Base-by-base conservation (phyloP, 1,284 basidiomycete genomes). In the Microbotryum scabiosae region DNA sequence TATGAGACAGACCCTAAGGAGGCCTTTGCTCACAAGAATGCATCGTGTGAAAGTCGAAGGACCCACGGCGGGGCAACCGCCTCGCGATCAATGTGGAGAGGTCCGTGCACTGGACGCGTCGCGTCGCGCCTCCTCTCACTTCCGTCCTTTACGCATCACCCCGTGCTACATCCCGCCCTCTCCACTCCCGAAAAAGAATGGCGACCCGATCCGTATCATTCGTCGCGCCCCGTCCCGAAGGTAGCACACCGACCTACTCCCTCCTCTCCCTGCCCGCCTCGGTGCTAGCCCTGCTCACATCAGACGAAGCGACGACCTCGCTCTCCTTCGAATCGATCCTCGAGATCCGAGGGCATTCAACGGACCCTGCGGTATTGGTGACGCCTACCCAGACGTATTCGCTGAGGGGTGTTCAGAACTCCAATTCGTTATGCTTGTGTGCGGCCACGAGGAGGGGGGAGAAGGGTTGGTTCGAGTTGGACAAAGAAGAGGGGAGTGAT, bases 301-400 rank as follows among this genome's bases (percentile, higher is more conserved):
- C 48, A 5, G 5, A 53, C 21, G 10, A 36, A n/a, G 32, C 56
- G 1, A 9, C 23, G 36, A 12, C 41, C 20, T 21, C 36, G 4
- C 12, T 21, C 20, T 12, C 26, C 9, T 18, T 21, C 28, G 16
- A 9, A 43, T 44, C 57, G 30, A 52, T 55, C 8, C 57, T 72
- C 50, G 68, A 68, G 45, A 86, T 97, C 75, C 91, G 90, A 73
- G 92, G 92, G 1, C 78, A 83, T 48, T 75, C 82, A 2, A 81
- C 81, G 21, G 90, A 94, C 70, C 87, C 93, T 69, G 91, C 91
- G 0, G 90, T 94, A 0, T 76, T 93, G 5, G 94, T 91, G 72
- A 92, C 90, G 0, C 68, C 79, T 0, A 79, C 84, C 63, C 84
- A 82, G 72, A 96, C 91, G 0, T 96, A 86, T 73, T 74, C 81